Evolutionary conservation across 1,284 basidiomycete genomes (phyloP).

Genomic region (Sanghuangporus sanghuang): DNA sequence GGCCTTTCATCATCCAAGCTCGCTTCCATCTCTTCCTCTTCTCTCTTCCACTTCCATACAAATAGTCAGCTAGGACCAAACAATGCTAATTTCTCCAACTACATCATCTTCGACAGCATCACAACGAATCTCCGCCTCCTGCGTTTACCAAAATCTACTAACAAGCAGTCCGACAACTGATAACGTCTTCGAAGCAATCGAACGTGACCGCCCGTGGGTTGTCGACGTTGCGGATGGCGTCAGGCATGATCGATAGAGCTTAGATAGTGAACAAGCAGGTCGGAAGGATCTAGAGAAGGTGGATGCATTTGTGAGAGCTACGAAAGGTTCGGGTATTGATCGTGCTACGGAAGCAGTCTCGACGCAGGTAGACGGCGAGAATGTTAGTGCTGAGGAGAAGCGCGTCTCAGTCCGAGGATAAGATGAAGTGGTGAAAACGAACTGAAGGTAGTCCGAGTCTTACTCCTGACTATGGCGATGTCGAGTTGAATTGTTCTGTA

Average conservation of each 20-base stretch:
- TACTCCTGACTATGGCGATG: too few species aligned
- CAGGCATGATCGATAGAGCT: conserved; percentile 81
- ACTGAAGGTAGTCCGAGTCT: too few species aligned
- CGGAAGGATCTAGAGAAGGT: conserved; percentile 77
- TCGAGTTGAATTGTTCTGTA: not conserved
- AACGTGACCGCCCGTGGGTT: conserved; percentile 73
- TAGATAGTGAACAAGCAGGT: conserved; percentile 54
- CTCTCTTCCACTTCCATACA: not conserved
- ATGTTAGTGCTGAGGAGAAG: not conserved
- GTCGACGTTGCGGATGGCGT: conserved; percentile 93
- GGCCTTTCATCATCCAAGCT: conserved; percentile 18
- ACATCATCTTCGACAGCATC: too few species aligned
- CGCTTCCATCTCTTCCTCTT: conserved; percentile 1
- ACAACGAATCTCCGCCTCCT: conserved; percentile 31
- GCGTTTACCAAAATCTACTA: conserved; percentile 67
- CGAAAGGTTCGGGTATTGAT: conserved; percentile 32
- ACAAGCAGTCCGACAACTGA: conserved; percentile 77
- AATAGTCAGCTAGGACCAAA: conserved; percentile 12
- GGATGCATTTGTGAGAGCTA: conserved; percentile 59
- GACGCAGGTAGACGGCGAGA: not conserved
- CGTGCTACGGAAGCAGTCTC: not conserved
- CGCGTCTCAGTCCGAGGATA: not conserved
- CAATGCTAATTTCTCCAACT: conserved; percentile 13
- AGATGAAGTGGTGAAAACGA: not conserved
- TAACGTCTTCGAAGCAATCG: conserved; percentile 71